These are phyloP conservation scores for Plasmodium cynomolgi DNA, from an alignment of 169 alveolate species.

Conservation along the genomic window DNA sequence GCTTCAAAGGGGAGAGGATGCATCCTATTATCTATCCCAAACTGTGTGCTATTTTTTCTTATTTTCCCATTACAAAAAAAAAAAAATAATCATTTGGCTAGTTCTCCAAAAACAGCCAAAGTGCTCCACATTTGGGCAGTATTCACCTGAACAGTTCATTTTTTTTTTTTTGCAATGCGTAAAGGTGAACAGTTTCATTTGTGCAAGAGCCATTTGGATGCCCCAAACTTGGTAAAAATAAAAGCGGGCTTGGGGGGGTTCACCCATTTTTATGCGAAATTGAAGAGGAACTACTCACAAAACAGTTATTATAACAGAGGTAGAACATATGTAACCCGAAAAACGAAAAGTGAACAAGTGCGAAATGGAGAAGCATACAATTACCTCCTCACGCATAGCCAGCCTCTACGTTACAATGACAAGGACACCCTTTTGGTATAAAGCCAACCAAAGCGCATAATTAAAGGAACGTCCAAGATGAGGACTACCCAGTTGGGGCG, in stretches of 20 bases:
- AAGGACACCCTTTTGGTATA: background rate
- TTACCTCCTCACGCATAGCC: background rate
- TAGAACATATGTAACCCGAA: background rate
- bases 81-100: background rate
- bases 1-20: background rate
- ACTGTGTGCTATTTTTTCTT: background rate
- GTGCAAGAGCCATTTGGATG: background rate
- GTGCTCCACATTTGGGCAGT: background rate
- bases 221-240: background rate
- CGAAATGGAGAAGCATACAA: background rate
- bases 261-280: background rate
- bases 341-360: background rate
- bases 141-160: background rate
- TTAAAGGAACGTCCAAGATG: background rate
- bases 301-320: background rate
- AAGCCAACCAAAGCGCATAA: background rate
- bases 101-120: background rate
- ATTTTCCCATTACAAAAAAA: background rate
- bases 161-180: background rate
- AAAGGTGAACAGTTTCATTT: background rate
- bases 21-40: background rate
- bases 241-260: background rate
- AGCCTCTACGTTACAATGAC: background rate
- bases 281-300: background rate
- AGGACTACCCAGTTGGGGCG: background rate